Percentiles rank a stretch among this genome's conserved stretches.
Evolutionary conservation across 1,284 basidiomycete genomes (phyloP).

Genomic region (Cystobasidiaceae sp.): DNA sequence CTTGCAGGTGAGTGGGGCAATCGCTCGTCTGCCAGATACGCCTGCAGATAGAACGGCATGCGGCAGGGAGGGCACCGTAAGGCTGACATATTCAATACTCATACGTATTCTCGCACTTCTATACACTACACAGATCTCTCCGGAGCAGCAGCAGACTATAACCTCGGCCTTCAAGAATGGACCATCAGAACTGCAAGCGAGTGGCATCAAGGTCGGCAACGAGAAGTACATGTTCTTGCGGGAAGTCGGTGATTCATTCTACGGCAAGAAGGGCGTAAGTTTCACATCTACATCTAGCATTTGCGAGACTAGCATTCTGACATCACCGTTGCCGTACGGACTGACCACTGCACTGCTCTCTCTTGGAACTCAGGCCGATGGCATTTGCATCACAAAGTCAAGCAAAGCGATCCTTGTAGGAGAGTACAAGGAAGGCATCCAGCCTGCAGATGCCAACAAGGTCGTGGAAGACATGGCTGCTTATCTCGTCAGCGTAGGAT

Average conservation of each 20-base stretch:
- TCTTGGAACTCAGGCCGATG: slow-evolving; percentile 59
- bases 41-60: no score
- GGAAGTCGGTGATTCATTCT: slow-evolving; percentile 60
- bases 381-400: slow-evolving; percentile 77
- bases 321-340: no score
- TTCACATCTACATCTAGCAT: no score
- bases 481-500: slow-evolving; percentile 63
- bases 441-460: slow-evolving; percentile 63
- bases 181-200: slow-evolving; percentile 52
- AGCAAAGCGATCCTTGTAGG: slow-evolving; percentile 79
- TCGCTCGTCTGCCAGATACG: no score
- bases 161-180: slow-evolving; percentile 56
- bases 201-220: slow-evolving; percentile 64
- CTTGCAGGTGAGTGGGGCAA: slow-evolving; percentile 60
- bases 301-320: no score
- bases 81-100: no score
- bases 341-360: no score
- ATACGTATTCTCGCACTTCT: neutral
- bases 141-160: slow-evolving; percentile 69
- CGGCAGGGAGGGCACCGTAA: no score
- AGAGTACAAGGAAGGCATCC: slow-evolving; percentile 63
- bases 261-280: slow-evolving; percentile 76
- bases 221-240: slow-evolving; percentile 74
- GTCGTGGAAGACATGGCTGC: slow-evolving; percentile 72
- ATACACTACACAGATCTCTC: slow-evolving; percentile 63